Conservation (phyloP, 1,284 basidiomycete genomes). For the Marasmius sp. region DNA sequence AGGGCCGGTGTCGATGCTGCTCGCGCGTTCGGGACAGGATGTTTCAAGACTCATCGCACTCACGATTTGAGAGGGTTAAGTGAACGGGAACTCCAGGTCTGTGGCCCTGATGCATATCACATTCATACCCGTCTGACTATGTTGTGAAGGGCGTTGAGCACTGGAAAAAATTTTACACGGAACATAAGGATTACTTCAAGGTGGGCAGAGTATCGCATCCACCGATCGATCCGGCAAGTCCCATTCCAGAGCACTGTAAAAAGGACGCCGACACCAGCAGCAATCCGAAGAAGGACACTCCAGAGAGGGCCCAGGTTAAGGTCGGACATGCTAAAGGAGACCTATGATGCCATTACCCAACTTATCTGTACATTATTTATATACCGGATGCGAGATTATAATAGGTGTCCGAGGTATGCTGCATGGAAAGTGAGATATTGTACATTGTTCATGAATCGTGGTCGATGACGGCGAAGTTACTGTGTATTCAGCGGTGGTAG, state of each 20-base stretch:
- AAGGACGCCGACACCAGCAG: constrained; percentile 34
- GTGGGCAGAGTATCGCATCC: constrained; percentile 75
- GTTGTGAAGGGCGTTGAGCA: constrained; percentile 66
- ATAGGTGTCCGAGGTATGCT: neutral
- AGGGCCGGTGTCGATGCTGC: constrained; percentile 89
- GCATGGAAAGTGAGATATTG: too few species aligned
- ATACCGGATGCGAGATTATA: neutral
- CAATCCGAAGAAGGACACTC: constrained; percentile 17
- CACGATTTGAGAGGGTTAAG: constrained; percentile 85
- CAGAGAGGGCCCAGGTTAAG: constrained; percentile 17
- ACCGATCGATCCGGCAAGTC: constrained; percentile 77
- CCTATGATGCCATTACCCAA: constrained; percentile 14
- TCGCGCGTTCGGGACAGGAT: constrained; percentile 89
- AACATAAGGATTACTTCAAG: constrained; percentile 76
- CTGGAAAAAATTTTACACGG: constrained; percentile 88
- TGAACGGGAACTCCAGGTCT: constrained; percentile 69
- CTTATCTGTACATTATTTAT: constrained; percentile 9
- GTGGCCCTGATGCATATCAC: constrained; percentile 18
- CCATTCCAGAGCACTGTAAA: constrained; percentile 80
- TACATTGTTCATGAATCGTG: too few species aligned
- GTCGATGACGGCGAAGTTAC: neutral
- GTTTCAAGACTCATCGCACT: constrained; percentile 86
- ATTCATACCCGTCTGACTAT: constrained; percentile 12
- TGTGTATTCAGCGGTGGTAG: neutral
- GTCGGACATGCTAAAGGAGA: constrained; percentile 18